Conservation (phyloP, 202 grass and related monocot genomes). For the Bolboschoenoplectus hybrid region DNA sequence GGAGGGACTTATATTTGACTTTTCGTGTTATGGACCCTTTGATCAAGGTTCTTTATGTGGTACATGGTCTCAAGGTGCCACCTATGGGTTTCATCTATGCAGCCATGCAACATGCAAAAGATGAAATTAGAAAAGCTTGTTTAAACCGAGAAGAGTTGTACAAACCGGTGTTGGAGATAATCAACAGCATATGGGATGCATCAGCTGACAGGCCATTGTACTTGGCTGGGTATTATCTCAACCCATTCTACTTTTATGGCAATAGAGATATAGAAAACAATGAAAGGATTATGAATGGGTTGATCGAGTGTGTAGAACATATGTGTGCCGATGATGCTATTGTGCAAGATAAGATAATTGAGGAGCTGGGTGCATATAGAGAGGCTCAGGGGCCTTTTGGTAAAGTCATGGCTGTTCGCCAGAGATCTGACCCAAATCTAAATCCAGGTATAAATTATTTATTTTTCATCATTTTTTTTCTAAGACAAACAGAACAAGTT, state of each 20-base stretch:
- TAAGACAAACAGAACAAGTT: not conserved
- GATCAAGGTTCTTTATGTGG: slow-evolving; percentile 14
- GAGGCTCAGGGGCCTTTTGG: slow-evolving; percentile 18
- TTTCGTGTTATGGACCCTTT: slow-evolving; percentile 13
- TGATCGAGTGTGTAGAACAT: slow-evolving; percentile 23
- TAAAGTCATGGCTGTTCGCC: not conserved
- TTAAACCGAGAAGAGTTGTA: slow-evolving; percentile 25
- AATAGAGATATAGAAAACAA: slow-evolving; percentile 9
- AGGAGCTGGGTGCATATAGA: slow-evolving; percentile 8
- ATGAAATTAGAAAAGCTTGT: slow-evolving; percentile 16
- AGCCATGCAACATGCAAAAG: not conserved
- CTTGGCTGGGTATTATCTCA: slow-evolving; percentile 20
- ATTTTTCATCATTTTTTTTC: not conserved
- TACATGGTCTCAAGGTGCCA: slow-evolving; percentile 6
- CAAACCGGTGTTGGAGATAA: slow-evolving; percentile 17
- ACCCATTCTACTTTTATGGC: slow-evolving; percentile 12
- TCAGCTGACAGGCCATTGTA: slow-evolving; percentile 19
- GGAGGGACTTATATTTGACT: slow-evolving; percentile 5
- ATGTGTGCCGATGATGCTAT: not conserved
- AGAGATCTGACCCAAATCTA: slow-evolving; percentile 10
- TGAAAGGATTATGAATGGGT: slow-evolving; percentile 5
- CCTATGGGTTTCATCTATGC: slow-evolving; percentile 27
- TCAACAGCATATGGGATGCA: slow-evolving; percentile 6
- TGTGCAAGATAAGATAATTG: slow-evolving; percentile 29
- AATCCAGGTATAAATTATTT: slow-evolving; percentile 16